These are phyloP conservation scores for Dendrobium officinale DNA, from an alignment of 106 monocot species.

Conservation along the genomic window DNA sequence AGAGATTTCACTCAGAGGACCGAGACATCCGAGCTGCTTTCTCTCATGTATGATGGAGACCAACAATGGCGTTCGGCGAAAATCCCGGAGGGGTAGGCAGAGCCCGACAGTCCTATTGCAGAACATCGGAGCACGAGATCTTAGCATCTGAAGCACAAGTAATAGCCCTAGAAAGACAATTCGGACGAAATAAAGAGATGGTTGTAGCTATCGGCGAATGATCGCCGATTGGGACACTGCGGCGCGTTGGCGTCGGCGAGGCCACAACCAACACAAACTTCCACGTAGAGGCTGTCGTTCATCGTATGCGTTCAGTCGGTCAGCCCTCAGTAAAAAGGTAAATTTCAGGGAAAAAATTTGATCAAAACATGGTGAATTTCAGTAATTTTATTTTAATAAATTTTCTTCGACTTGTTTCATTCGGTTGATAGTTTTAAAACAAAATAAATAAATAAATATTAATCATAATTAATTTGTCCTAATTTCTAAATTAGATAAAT, in stretches of 20 bases:
- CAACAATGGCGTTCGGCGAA: neutral
- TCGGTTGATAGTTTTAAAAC: too few relatives aligned
- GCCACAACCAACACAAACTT: neutral
- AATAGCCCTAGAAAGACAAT: neutral
- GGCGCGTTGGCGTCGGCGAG: neutral
- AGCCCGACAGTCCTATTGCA: neutral
- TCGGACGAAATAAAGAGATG: neutral
- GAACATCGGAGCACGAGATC: neutral
- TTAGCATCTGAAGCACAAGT: neutral
- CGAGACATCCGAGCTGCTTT: neutral
- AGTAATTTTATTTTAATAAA: too few relatives aligned
- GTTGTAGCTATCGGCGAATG: neutral
- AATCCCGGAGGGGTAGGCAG: neutral
- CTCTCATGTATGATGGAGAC: neutral
- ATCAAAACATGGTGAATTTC: too few relatives aligned
- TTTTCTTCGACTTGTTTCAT: too few relatives aligned
- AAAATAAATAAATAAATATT: too few relatives aligned
- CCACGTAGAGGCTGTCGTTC: neutral
- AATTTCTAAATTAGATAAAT: too few relatives aligned
- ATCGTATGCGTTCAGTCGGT: too few relatives aligned
- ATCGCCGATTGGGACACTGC: neutral
- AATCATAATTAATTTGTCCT: too few relatives aligned
- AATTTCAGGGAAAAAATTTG: too few relatives aligned
- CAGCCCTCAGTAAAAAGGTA: too few relatives aligned
- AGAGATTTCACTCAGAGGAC: neutral